These are phyloP conservation scores for Drechmeria coniospora DNA, from an alignment of 2,329 filamentous ascomycete genomes.

Conservation along the genomic window DNA sequence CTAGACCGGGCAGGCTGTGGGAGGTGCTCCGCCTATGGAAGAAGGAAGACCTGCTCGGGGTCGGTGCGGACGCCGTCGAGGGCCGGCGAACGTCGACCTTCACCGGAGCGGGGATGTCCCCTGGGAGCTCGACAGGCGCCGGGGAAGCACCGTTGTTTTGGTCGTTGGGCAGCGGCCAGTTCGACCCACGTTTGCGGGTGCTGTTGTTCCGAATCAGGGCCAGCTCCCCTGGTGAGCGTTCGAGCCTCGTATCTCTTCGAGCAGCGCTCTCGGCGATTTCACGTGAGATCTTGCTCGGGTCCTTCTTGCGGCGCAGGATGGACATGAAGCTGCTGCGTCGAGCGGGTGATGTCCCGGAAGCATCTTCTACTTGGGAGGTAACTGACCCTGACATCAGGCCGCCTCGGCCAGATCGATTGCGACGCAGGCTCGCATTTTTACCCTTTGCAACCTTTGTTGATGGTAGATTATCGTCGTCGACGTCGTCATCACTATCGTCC, in stretches of 20 bases:
- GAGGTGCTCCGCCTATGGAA: conserved; percentile 23
- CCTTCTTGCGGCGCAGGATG: conserved; percentile 47
- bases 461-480: too few species aligned
- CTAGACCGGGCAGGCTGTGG: conserved; percentile 12
- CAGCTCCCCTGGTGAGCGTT: conserved; percentile 40
- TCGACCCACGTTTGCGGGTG: conserved; percentile 13
- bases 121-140: conserved; percentile 4
- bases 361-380: conserved; percentile 3
- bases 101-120: conserved; percentile 1
- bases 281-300: conserved; percentile 35
- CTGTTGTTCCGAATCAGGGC: conserved; percentile 24
- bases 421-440: conserved; percentile 15
- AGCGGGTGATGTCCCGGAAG: too few species aligned
- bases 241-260: conserved; percentile 45
- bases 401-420: conserved; percentile 27
- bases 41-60: conserved; percentile 13
- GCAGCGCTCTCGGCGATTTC: conserved; percentile 41
- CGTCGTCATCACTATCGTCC: conserved; percentile 42
- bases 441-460: too few species aligned
- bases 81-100: conserved; percentile 15
- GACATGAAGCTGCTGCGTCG: conserved; percentile 38
- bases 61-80: conserved; percentile 14
- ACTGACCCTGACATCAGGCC: conserved; percentile 12
- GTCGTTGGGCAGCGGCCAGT: conserved; percentile 18
- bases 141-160: too few species aligned